Evolutionary conservation across 2,329 filamentous ascomycete genomes (phyloP).

Genomic region (Aspergillus sp.): DNA sequence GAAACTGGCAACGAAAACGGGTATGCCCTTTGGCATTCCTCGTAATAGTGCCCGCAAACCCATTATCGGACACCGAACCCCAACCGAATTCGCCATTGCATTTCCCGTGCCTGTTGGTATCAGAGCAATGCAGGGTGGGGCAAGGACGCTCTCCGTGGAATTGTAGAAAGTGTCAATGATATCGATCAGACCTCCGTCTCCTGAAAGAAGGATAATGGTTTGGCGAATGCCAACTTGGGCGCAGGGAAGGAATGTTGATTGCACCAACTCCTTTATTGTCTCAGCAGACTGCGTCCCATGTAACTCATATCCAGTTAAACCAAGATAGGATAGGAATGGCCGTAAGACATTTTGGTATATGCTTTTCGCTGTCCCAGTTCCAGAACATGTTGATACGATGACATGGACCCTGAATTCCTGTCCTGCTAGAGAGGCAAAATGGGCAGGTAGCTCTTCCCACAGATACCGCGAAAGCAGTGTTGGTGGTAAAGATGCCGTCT

Average conservation of each 20-base stretch:
- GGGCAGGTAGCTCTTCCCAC: slow-evolving; percentile 12
- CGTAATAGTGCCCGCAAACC: slow-evolving; percentile 52
- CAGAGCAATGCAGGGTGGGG: slow-evolving; percentile 50
- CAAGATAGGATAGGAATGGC: slow-evolving; percentile 47
- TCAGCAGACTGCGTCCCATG: slow-evolving; percentile 56
- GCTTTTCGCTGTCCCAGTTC: slow-evolving; percentile 47
- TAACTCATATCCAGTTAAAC: slow-evolving; percentile 44
- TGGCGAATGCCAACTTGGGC: slow-evolving; percentile 44
- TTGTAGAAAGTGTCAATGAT: slow-evolving; percentile 59
- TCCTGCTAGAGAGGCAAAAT: slow-evolving; percentile 9
- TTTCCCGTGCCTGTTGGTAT: slow-evolving; percentile 47
- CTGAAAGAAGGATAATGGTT: slow-evolving; percentile 70
- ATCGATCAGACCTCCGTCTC: slow-evolving; percentile 80
- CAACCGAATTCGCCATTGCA: slow-evolving; percentile 36
- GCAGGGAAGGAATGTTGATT: slow-evolving; percentile 38
- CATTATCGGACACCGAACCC: slow-evolving; percentile 24
- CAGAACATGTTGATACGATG: slow-evolving; percentile 60
- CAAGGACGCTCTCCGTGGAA: slow-evolving; percentile 15
- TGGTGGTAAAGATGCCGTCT: slow-evolving; percentile 10
- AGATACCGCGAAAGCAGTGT: slow-evolving; percentile 11
- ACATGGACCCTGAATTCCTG: slow-evolving; percentile 41
- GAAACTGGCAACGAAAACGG: slow-evolving; percentile 56
- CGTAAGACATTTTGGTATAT: slow-evolving; percentile 51
- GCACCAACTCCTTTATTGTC: slow-evolving; percentile 58
- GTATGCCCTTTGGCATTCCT: slow-evolving; percentile 50